These are phyloP conservation scores for Vanrija sp. DNA, from an alignment of 1,284 basidiomycete genomes.

Conservation along the genomic window DNA sequence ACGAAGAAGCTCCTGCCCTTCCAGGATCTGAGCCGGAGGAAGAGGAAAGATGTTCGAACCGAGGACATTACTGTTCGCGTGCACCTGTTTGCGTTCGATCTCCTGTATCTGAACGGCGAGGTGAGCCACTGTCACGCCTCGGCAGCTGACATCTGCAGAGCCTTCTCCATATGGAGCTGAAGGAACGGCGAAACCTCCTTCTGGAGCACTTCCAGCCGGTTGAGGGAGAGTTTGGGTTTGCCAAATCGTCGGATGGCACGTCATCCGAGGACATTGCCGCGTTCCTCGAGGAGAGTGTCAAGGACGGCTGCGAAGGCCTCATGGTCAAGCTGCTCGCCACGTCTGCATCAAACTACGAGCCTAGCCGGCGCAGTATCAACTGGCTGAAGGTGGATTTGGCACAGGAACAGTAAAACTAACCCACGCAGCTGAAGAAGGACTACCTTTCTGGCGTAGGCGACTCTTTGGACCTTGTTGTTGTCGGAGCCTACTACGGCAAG, in stretches of 20 bases:
- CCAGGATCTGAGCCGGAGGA: slow-evolving; percentile 79
- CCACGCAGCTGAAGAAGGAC: slow-evolving; percentile 83
- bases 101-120: slow-evolving; percentile 57
- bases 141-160: slow-evolving; percentile 29
- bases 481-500: slow-evolving; percentile 95
- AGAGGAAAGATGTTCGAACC: slow-evolving; percentile 75
- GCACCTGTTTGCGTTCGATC: slow-evolving; percentile 57
- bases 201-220: slow-evolving; percentile 76
- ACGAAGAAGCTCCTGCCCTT: slow-evolving; percentile 69
- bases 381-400: slow-evolving; percentile 80
- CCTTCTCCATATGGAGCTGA: slow-evolving; percentile 42
- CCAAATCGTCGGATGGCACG: slow-evolving; percentile 82
- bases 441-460: slow-evolving; percentile 97
- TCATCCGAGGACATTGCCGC: slow-evolving; percentile 90
- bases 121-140: slow-evolving; percentile 29
- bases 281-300: slow-evolving; percentile 94
- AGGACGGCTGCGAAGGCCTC: slow-evolving; percentile 95
- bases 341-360: slow-evolving; percentile 89
- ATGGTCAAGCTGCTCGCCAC: slow-evolving; percentile 99
- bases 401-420: background rate
- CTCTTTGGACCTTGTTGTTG: slow-evolving; percentile 92
- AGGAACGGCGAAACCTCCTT: slow-evolving; percentile 71
- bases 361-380: slow-evolving; percentile 88
- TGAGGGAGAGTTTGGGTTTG: slow-evolving; percentile 87
- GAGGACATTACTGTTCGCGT: slow-evolving; percentile 58